These are phyloP conservation scores for Podila minutissima DNA, from an alignment of 192 early-diverging fungal genomes.

Conservation along the genomic window DNA sequence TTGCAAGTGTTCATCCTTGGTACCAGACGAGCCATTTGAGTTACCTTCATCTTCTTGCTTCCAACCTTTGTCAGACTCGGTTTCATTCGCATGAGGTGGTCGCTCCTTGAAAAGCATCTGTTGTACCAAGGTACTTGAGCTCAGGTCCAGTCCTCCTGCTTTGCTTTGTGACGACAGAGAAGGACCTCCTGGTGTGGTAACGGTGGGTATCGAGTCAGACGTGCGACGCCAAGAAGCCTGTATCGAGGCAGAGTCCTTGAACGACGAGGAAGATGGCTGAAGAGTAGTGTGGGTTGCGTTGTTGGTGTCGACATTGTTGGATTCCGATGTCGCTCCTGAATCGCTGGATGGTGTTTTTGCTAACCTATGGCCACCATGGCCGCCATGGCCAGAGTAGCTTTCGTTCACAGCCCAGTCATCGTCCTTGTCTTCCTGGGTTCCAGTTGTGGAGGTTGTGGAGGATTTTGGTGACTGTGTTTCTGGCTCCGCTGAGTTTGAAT, in stretches of 20 bases:
- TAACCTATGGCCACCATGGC: background rate
- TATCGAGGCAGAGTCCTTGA: constrained; percentile 18
- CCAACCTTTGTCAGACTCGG: background rate
- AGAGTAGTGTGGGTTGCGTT: background rate
- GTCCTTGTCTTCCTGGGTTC: constrained; percentile 27
- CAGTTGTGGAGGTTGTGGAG: background rate
- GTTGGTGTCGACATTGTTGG: background rate
- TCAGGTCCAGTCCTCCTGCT: constrained; percentile 39
- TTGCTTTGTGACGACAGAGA: constrained; percentile 9
- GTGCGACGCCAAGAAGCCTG: constrained; percentile 38
- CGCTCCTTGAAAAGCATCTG: constrained; percentile 49
- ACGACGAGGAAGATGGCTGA: constrained; percentile 11
- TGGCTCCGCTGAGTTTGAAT: constrained; percentile 34
- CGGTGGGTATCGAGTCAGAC: constrained; percentile 27
- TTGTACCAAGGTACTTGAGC: constrained; percentile 48
- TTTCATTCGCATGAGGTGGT: constrained; percentile 22
- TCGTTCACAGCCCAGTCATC: constrained; percentile 49
- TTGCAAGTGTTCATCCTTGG: background rate
- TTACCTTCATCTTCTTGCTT: constrained; percentile 33
- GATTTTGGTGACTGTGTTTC: constrained; percentile 35
- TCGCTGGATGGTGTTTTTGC: background rate
- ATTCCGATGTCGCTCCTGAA: background rate
- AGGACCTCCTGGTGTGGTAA: background rate
- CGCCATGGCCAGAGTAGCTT: constrained; percentile 31
- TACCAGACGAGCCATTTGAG: background rate